Percentiles rank a stretch among this genome's conserved stretches.
Evolutionary conservation across 78 protist species (phyloP).

Genomic region (Monocercomonoides exilis): DNA sequence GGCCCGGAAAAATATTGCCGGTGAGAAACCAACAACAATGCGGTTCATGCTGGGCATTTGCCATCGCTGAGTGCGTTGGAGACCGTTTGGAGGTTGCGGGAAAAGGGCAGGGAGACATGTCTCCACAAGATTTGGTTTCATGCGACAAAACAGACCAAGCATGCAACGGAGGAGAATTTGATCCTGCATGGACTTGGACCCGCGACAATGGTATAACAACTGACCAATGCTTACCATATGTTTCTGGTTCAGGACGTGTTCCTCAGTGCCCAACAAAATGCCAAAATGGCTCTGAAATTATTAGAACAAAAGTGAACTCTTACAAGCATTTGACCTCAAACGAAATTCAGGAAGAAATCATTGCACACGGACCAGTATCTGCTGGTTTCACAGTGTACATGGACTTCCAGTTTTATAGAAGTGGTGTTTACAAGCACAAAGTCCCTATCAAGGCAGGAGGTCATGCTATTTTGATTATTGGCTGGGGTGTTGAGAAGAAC

Average conservation of each 20-base stretch:
- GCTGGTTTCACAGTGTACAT: slow-evolving; percentile 39
- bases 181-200: too few species aligned
- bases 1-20: background rate
- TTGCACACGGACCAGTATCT: slow-evolving; percentile 42
- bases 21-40: background rate
- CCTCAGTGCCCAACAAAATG: background rate
- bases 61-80: too few species aligned
- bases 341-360: background rate
- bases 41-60: background rate
- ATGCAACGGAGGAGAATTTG: too few species aligned
- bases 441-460: slow-evolving; percentile 32
- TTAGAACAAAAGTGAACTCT: background rate
- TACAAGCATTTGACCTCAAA: background rate
- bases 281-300: background rate
- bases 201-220: background rate
- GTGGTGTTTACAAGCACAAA: slow-evolving; percentile 45
- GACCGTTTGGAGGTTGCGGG: too few species aligned
- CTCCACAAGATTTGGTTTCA: too few species aligned
- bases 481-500: slow-evolving; percentile 53
- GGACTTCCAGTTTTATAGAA: slow-evolving; percentile 41
- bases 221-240: background rate
- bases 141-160: too few species aligned
- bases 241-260: background rate
- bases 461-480: slow-evolving; percentile 55
- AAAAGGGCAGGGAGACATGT: too few species aligned